Conservation (phyloP, 169 alveolate genomes). For the Cryptosporidium meleagridis region DNA sequence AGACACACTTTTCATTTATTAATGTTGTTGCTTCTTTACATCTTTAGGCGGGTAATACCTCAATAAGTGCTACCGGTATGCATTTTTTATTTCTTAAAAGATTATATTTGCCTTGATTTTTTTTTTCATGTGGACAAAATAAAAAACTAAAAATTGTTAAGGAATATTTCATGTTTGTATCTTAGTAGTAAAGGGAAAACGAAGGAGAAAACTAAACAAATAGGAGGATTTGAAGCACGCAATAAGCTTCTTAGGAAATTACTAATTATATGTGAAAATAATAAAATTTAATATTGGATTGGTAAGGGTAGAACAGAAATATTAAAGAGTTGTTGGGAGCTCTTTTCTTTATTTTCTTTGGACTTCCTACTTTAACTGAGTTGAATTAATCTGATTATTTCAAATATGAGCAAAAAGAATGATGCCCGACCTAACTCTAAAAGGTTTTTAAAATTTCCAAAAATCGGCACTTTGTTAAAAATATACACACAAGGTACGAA, state of each 20-base stretch:
- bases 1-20: not conserved
- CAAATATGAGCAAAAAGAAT: not conserved
- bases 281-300: not conserved
- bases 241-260: not conserved
- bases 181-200: not conserved
- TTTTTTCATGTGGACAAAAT: not conserved
- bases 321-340: not conserved
- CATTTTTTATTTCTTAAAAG: not conserved
- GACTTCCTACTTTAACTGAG: not conserved
- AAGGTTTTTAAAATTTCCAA: not conserved
- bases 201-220: not conserved
- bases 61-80: not conserved
- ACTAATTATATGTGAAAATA: not conserved
- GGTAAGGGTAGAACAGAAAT: not conserved
- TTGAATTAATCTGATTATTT: not conserved
- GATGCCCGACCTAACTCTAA: not conserved
- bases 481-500: slow-evolving; percentile 2
- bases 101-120: not conserved
- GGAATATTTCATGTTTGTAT: not conserved
- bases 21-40: too few relatives aligned
- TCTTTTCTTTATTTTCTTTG: not conserved
- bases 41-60: not conserved
- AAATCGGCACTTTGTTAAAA: not conserved
- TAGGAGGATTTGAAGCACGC: not conserved
- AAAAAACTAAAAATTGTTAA: not conserved